These are phyloP conservation scores for Aspergillus sparsus DNA, from an alignment of 495 filamentous ascomycete species.

Conservation along the genomic window DNA sequence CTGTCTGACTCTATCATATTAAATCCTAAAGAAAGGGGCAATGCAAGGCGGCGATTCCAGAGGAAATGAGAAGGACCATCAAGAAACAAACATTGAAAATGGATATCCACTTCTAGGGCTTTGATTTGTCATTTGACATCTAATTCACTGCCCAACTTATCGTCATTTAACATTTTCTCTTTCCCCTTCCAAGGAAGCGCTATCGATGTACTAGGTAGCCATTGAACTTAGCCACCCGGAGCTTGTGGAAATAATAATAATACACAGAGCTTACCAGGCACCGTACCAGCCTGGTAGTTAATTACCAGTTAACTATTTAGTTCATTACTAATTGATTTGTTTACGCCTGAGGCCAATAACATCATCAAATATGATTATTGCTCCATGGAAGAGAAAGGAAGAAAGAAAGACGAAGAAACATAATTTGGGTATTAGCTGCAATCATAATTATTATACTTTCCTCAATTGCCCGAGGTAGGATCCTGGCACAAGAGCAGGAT, in stretches of 20 bases:
- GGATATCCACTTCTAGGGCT: conserved; percentile 3
- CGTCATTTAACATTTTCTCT: background rate
- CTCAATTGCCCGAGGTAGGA: background rate
- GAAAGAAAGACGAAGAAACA: too few relatives aligned
- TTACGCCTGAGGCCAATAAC: too few relatives aligned
- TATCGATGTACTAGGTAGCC: background rate
- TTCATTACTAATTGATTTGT: background rate
- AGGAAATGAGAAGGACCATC: conserved; percentile 15
- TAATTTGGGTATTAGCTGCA: too few relatives aligned
- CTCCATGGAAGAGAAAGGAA: too few relatives aligned
- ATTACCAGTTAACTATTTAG: background rate
- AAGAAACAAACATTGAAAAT: conserved; percentile 4
- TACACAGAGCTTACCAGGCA: background rate
- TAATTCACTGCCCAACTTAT: background rate
- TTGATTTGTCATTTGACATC: conserved; percentile 4
- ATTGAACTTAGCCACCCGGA: background rate
- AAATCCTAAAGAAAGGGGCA: conserved; percentile 16
- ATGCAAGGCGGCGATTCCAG: conserved; percentile 15
- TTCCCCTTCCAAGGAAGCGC: background rate
- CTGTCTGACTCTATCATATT: background rate
- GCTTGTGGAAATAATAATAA: background rate
- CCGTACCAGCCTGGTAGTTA: background rate
- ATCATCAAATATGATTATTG: too few relatives aligned
- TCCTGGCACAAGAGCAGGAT: background rate
- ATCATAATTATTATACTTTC: too few relatives aligned